Base-by-base conservation (phyloP, 2,329 filamentous ascomycete species). In the Arthrobotrys iridis region DNA sequence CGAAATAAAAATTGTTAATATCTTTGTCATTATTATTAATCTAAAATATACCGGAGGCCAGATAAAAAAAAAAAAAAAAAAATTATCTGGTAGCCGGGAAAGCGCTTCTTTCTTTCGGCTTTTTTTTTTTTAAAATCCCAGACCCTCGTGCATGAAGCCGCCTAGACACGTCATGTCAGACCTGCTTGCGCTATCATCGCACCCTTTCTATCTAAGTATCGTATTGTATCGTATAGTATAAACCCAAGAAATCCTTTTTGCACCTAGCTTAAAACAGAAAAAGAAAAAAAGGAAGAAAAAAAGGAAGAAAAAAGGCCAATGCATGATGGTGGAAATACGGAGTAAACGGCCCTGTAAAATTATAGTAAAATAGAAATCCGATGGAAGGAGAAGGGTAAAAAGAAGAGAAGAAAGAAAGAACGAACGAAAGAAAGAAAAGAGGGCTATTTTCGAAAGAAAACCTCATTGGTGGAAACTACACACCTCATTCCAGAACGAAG, bases 1-100 rank as follows among this genome's bases (percentile, higher is more conserved):
- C n/a, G n/a, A n/a, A n/a, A n/a, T n/a, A n/a, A n/a, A n/a, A n/a
- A n/a, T n/a, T 43, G 30, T 35, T 20, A 37, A 24, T 55, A 55
- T 55, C 50, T 22, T 55, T 55, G 30, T 55, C 50, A 55, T 55
- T 55, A 55, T 55, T 55, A 55, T 55, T 55, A 55, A 55, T 55
- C 50, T 55, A 55, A n/a, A 52, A 37, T 35, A 13, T 35, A 22
- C 11, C n/a, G n/a, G n/a, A n/a, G n/a, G n/a, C n/a, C n/a, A n/a
- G n/a, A n/a, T n/a, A n/a, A n/a, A n/a, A n/a, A n/a, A n/a, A n/a
- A n/a, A n/a, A n/a, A n/a, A n/a, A n/a, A n/a, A n/a, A n/a, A n/a
- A n/a, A 28, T 3, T n/a, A 33, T 33, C 10, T 4, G 4, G 28
- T 4, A 10, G 10, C 28, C 28, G 4, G 28, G 15, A 28, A n/a